Base-by-base conservation (phyloP, 139 green algal species). In the Chlorella sp. region DNA sequence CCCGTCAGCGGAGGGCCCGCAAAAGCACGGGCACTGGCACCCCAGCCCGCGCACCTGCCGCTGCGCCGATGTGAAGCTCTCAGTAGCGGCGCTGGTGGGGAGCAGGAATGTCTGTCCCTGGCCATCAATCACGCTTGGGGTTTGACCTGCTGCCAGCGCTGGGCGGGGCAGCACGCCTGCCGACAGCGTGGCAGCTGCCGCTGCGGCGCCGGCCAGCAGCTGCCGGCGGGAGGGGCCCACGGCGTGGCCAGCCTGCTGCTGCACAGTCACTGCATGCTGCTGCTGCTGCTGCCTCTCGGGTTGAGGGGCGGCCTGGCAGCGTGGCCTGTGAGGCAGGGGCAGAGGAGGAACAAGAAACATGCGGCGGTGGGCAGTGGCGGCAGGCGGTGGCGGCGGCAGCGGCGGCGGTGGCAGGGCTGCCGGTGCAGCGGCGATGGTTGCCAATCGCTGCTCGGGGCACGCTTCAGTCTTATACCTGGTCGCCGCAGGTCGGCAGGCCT, bases 41-140 rank as follows among this genome's bases (percentile, higher is more conserved):
- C 1, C 16, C 78, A 34, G 22, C 78, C 22, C 40, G 11, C 39
- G 1, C 39, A 42, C 61, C 81, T 81, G 75, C 34, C 75, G 75
- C 71, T 92, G 76, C 30, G 86, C 48, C 32, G 78, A 40, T 14
- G 75, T 91, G 60, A 92, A 87, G 40, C 77, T 66, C 2, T 88
- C 86, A 36, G 53, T 71, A 5, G 64, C 78, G 3, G 76, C 85
- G 22, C 40, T 53, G 7, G 83, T 28, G 36, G 83, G 75, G 16
- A 92, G 28, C 48, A 92, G 40, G 26, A 66, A 69, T 12, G 86
- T 90, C 85, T 91, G 28, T 12, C 90, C 90, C 77, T 92, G 90
- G 39, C 90, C 90, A 34, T 92, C 90, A 24, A 92, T 87, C 42
- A 92, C 78, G 24, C 75, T 86, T 39, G 53, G 7, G 42, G 78